Evolutionary conservation across 2,329 filamentous ascomycete species (phyloP), one percentile per base, ranked within the genome.

Genomic region (Zymoseptoria crescenta): DNA sequence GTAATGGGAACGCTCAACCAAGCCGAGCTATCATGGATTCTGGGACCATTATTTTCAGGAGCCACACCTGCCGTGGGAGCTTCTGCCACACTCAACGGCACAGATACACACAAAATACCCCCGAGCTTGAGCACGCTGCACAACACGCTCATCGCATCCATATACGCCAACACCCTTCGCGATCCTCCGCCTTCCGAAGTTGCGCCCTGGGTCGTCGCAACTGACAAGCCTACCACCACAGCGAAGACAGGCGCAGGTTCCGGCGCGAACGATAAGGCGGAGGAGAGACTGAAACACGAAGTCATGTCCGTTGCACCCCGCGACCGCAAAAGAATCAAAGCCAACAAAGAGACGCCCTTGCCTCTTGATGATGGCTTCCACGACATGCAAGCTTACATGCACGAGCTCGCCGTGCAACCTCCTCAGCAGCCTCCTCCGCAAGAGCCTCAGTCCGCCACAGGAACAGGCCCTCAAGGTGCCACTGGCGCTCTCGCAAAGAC

Each of bases 151-250:
- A 71, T 87, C 59, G 77, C 79, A 65, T 81, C 81, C 21, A 78
- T 87, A 54, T 81, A 82, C 62, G 80, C 78, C 21, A 87, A 87
- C 66, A 75, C 80, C 21, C 74, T 80, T 29, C 79, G 83, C 67
- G 84, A 87, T 67, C 74, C 81, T 30, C 84, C 84, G 56, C 80
- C 83, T 59, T 64, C 67, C 30, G 83, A 83, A 50, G 81, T 86
- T 59, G 84, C 84, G 61, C 80, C 78, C 66, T 87, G 83, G 82
- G 84, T 87, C 53, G 81, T 81, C 48, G 83, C 83, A 35, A 84
- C 83, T 62, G 93, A 94, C 62, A 96, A 93, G 19, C 85, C 84
- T 54, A 86, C 76, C 49, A 81, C 84, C 55, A 91, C 89, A 16
- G 87, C 89, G 4, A 84, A 87, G 66, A 67, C 62, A 55, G 64